phyloP scores from a whole-genome alignment of 306 rosid genomes.

The Prunus padus region DNA sequence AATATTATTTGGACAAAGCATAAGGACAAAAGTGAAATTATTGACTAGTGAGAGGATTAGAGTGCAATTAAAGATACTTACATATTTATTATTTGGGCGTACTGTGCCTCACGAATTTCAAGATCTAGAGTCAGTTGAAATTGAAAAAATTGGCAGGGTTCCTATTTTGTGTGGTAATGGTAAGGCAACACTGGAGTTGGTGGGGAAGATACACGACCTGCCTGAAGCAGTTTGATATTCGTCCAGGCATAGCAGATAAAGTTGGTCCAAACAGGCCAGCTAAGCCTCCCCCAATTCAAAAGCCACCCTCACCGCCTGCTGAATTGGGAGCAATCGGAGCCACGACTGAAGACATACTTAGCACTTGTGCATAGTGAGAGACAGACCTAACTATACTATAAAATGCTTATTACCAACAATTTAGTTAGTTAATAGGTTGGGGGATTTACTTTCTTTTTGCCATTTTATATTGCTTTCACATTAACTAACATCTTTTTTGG shows the following conservation, averaged over 20 bases:
- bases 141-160: too few species aligned
- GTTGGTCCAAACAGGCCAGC: conserved; percentile 67
- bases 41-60: too few species aligned
- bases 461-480: conserved; percentile 3
- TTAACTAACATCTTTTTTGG: conserved; percentile 6
- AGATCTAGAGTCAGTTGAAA: too few species aligned
- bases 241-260: conserved; percentile 50
- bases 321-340: not conserved
- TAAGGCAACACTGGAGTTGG: too few species aligned
- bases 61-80: too few species aligned
- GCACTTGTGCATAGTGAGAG: conserved; percentile 55
- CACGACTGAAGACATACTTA: conserved; percentile 38
- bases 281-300: conserved; percentile 44
- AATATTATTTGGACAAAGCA: too few species aligned
- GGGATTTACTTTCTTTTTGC: conserved; percentile 1
- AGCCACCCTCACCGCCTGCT: conserved; percentile 40
- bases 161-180: too few species aligned
- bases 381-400: conserved; percentile 10
- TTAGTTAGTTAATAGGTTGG: conserved; percentile 8
- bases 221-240: conserved; percentile 52
- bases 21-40: too few species aligned
- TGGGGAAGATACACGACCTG: too few species aligned
- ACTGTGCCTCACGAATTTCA: too few species aligned
- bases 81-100: too few species aligned
- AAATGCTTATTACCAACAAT: conserved; percentile 16